Percentiles rank a stretch among this genome's conserved stretches.
Evolutionary conservation across 371 early-diverging fungal species (phyloP).

Genomic region (Actinomortierella ambigua): DNA sequence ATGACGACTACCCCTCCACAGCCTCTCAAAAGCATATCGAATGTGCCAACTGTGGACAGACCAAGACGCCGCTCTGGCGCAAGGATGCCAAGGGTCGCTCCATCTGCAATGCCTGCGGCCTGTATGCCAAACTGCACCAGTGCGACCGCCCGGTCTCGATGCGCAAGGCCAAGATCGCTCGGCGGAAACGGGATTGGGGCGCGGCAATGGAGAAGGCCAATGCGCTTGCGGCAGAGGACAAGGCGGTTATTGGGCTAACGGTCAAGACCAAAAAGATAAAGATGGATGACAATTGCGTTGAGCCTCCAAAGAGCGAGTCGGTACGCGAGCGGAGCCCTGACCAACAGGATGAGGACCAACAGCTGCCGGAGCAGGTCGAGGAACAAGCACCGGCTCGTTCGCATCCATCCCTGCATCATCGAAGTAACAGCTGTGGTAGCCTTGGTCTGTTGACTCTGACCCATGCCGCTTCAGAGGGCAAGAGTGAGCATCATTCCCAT

Average conservation of each 20-base stretch:
- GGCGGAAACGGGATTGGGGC: conserved; percentile 64
- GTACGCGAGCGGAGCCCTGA: too few relatives aligned
- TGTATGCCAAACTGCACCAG: conserved; percentile 85
- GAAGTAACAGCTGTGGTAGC: too few relatives aligned
- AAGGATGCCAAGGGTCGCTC: conserved; percentile 78
- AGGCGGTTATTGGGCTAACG: too few relatives aligned
- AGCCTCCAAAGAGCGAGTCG: too few relatives aligned
- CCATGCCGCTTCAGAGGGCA: too few relatives aligned
- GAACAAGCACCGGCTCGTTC: too few relatives aligned
- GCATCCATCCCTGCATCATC: too few relatives aligned
- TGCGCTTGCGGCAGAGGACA: neutral
- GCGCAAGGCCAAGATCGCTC: conserved; percentile 69
- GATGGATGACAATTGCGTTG: too few relatives aligned
- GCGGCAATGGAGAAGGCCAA: conserved; percentile 41
- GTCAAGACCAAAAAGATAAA: too few relatives aligned
- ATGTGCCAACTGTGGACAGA: conserved; percentile 85
- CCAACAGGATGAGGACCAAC: neutral
- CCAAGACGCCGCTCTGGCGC: conserved; percentile 89
- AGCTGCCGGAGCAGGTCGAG: conserved; percentile 2
- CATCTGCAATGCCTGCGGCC: conserved; percentile 92
- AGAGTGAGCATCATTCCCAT: too few relatives aligned
- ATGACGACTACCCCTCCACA: neutral
- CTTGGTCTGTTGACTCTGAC: too few relatives aligned
- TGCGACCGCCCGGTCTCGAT: conserved; percentile 66
- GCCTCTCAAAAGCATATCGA: conserved; percentile 14